Evolutionary conservation across 1,284 basidiomycete genomes (phyloP).

Genomic region (Cerrena zonata): DNA sequence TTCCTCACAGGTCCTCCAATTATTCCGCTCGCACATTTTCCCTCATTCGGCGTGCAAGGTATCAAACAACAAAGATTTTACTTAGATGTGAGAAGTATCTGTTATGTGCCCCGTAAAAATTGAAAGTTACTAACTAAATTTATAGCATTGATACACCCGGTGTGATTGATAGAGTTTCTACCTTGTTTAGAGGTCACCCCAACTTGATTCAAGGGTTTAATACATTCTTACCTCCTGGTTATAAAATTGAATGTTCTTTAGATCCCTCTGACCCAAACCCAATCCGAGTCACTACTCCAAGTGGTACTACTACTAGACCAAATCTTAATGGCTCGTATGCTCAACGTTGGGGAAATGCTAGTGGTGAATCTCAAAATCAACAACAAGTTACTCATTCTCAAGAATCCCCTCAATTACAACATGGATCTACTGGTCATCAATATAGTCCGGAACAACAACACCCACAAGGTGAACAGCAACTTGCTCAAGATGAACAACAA

Average conservation of each 20-base stretch:
- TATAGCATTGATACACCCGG: slow-evolving; percentile 92
- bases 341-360: too few species aligned
- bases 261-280: slow-evolving; percentile 54
- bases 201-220: slow-evolving; percentile 95
- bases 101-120: too few species aligned
- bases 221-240: slow-evolving; percentile 92
- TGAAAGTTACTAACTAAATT: slow-evolving; percentile 10
- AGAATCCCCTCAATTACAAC: slow-evolving; percentile 48
- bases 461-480: too few species aligned
- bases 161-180: slow-evolving; percentile 91
- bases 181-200: slow-evolving; percentile 88
- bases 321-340: slow-evolving; percentile 79
- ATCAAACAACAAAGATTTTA: too few species aligned
- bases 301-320: slow-evolving; percentile 36
- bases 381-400: slow-evolving; percentile 95
- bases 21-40: too few species aligned
- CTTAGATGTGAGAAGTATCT: too few species aligned
- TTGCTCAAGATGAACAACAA: too few species aligned
- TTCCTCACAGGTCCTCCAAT: neutral
- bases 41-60: too few species aligned
- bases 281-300: slow-evolving; percentile 85
- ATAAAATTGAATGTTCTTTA: slow-evolving; percentile 79
- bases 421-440: slow-evolving; percentile 48
- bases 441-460: too few species aligned
- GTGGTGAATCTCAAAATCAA: too few species aligned